Evolutionary conservation across 2,329 filamentous ascomycete species (phyloP).

Genomic region (Talaromyces marneffei): DNA sequence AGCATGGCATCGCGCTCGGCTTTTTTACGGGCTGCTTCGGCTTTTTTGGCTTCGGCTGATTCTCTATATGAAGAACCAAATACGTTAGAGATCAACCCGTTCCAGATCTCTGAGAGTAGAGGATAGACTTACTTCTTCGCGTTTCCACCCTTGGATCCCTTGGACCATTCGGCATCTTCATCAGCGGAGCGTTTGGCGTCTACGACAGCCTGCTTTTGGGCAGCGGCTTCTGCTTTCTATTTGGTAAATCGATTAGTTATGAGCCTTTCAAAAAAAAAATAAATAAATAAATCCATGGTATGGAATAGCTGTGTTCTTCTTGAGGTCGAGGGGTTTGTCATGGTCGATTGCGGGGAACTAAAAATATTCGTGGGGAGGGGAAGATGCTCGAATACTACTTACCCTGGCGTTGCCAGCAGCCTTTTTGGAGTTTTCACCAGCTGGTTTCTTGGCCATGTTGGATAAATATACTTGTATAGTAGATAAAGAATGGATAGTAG

Average conservation of each 20-base stretch:
- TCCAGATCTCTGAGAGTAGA: not conserved
- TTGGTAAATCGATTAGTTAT: no score
- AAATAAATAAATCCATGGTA: no score
- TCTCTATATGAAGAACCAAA: constrained; percentile 54
- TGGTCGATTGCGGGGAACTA: constrained; percentile 13
- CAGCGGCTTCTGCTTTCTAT: constrained; percentile 83
- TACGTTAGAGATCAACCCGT: not conserved
- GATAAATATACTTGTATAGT: not conserved
- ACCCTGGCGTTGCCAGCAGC: constrained; percentile 69
- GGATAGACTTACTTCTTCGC: constrained; percentile 71
- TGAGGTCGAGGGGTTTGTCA: not conserved
- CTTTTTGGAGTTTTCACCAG: constrained; percentile 78
- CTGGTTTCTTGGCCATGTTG: constrained; percentile 66
- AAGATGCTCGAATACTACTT: constrained; percentile 22
- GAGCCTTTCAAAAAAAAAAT: no score
- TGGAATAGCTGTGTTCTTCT: not conserved
- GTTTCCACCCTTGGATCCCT: constrained; percentile 70
- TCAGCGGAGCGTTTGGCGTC: constrained; percentile 59
- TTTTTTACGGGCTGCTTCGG: constrained; percentile 78
- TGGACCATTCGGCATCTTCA: constrained; percentile 73
- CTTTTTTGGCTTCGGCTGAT: constrained; percentile 75
- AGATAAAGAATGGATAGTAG: not conserved
- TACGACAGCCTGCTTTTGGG: constrained; percentile 67
- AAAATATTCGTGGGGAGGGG: constrained; percentile 16
- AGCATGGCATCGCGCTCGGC: constrained; percentile 81